Evolutionary conservation across 73 alveolate genomes (phyloP).

Genomic region (Paramecium biaurelia): DNA sequence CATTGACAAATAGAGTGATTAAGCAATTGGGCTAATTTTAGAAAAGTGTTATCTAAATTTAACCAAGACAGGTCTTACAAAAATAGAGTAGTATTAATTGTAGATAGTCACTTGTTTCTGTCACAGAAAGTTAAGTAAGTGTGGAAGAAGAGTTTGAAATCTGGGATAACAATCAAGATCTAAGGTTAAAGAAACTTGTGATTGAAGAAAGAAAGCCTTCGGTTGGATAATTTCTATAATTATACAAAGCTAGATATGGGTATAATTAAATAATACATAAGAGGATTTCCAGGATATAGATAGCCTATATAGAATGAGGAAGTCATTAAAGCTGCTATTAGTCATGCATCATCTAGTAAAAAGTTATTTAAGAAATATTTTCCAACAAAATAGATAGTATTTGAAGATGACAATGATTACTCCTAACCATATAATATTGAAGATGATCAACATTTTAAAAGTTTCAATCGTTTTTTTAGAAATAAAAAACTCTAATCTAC

Average conservation of each 20-base stretch:
- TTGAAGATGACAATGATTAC: constrained; percentile 45
- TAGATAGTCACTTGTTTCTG: not conserved
- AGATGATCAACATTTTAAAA: constrained; percentile 20
- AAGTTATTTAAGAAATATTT: constrained; percentile 36
- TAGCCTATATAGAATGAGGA: constrained; percentile 5
- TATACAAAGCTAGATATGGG: constrained; percentile 53
- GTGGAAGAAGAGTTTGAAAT: constrained; percentile 25
- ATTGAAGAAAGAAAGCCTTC: constrained; percentile 16
- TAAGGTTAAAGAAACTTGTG: not conserved
- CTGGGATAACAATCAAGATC: constrained; percentile 16
- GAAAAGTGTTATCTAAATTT: not conserved
- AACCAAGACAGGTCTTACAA: not conserved
- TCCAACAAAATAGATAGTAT: constrained; percentile 5
- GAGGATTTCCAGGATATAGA: constrained; percentile 25
- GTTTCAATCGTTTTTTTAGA: not conserved
- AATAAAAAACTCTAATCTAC: not conserved
- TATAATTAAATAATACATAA: not conserved
- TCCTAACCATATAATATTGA: constrained; percentile 16
- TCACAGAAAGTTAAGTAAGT: constrained; percentile 1
- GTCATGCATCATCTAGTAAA: constrained; percentile 11
- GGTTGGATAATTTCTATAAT: not conserved
- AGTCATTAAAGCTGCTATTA: constrained; percentile 18
- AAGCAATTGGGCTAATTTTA: not conserved
- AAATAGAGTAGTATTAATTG: not conserved
- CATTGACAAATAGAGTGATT: not conserved